Evolutionary conservation across 176 grass and related monocot species (phyloP).

Genomic region (Hordeum vulgare): DNA sequence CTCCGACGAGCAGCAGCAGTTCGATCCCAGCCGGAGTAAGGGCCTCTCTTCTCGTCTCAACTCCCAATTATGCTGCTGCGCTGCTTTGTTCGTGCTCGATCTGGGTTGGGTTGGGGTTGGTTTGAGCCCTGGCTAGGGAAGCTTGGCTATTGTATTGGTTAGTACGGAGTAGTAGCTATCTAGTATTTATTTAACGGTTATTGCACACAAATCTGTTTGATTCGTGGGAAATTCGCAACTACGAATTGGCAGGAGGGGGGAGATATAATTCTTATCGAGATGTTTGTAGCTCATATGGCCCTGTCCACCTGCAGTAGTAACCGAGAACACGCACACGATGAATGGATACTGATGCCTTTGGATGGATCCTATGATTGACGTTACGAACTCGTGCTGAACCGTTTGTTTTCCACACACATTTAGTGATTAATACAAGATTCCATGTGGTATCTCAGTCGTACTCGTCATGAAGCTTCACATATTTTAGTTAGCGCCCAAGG

Average conservation of each 20-base stretch:
- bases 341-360: not conserved
- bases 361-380: not conserved
- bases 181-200: not conserved
- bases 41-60: not conserved
- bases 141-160: not conserved
- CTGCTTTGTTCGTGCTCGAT: not conserved
- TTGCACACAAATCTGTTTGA: not conserved
- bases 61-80: not conserved
- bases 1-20: not conserved
- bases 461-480: not conserved
- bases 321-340: not conserved
- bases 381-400: not conserved
- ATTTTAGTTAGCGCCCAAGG: not conserved
- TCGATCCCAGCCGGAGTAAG: conserved; percentile 13
- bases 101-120: not conserved
- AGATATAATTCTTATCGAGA: not conserved
- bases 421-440: not conserved
- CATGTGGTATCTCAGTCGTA: not conserved
- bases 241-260: not conserved
- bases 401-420: not conserved
- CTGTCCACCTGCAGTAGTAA: too few species aligned
- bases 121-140: not conserved
- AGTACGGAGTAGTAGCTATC: not conserved
- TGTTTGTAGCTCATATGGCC: not conserved
- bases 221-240: not conserved